Evolutionary conservation across 2,329 filamentous ascomycete species (phyloP), one percentile per base, ranked within the genome.

Genomic region (Cladophialophora exuberans): DNA sequence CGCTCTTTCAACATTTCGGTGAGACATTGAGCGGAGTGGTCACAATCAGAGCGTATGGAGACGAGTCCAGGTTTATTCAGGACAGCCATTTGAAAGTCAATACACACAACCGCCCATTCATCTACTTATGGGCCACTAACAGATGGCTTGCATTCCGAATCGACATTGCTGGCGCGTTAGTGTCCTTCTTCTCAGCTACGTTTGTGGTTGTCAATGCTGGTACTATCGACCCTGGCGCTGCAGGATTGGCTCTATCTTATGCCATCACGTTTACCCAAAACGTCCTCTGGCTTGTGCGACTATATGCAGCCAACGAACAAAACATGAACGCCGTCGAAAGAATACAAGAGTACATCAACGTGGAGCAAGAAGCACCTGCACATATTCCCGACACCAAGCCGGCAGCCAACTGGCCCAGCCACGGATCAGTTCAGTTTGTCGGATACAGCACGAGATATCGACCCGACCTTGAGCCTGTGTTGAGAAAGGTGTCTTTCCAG

Each of bases 271-370:
- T 99, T 67, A 96, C 92, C 0, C 94, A 99, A 71, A 97, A 96
- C 63, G 88, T 99, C 5, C 76, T 99, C 15, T 99, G 94, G 94
- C 85, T 97, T 52, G 92, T 99, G 25, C 87, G 94, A 42, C 80
- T 97, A 11, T 99, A 99, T 70, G 88, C 92, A 0, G 85, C 89
- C 68, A 97, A 97, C 67, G 94, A 99, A 74, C 94, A 99, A 73
- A 97, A 97, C 74, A 97, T 99, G 94, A 99, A 99, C 74, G 93
- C 93, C 2, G 92, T 97, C 44, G 94, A 99, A 74, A 89, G 94
- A 67, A 87, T 99, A 68, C 95, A 96, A 76, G 94, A 99, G 70
- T 99, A 97, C 68, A 82, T 97, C 30, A 90, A 97, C 39, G 89
- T 99, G 1, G 93, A 97, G 65, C 93, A 97, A 70, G 94, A 99